Base-by-base conservation (phyloP, 352 stramenopile genomes). In the Phytophthora niederhauseri region DNA sequence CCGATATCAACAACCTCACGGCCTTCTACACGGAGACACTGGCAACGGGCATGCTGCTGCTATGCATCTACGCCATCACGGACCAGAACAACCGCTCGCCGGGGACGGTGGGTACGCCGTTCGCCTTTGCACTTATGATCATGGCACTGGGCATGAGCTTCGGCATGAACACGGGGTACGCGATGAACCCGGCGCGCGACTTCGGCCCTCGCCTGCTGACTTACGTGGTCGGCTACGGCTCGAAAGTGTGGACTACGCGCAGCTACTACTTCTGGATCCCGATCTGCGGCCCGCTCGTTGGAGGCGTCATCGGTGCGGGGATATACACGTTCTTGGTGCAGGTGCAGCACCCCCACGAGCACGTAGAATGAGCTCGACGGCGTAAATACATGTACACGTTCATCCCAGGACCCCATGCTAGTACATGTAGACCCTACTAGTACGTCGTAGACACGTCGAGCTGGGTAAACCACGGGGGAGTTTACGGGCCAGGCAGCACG, bases 181-280 rank as follows among this genome's bases (percentile, higher is more conserved):
- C 64, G 11, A 61, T 71, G 57, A 71, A 71, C 50, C 64, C 64
- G 0, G 64, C 64, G n/a, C 64, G 64, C 9, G 64, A 71, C 50
- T 61, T 71, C 8, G 64, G 64, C 19, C 64, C 64, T 43, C 57
- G 64, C 0, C 36, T 71, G 11, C 22, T 71, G 15, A 71, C 64
- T 28, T 61, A 57, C 20, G 41, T 55, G 12, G 64, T 61, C 8
- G 64, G 64, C 0, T 71, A 66, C 14, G 64, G 64, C 48, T 71
- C 64, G 17, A 71, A 71, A 20, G 64, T 71, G 17, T 71, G 51
- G 50, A 52, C 64, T 5, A 15, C 41, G 41, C 28, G 34, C 22
- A 22, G 43, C 12, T 52, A 71, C 4, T 71, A 71, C 50, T 71
- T 71, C 30, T 71, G 64, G 64, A 71, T 71, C 15, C 64, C 64